Percentiles rank a stretch among this genome's conserved stretches.
These are phyloP conservation scores for Seiridium cupressi DNA, from an alignment of 2,329 filamentous ascomycete genomes.

Conservation along the genomic window DNA sequence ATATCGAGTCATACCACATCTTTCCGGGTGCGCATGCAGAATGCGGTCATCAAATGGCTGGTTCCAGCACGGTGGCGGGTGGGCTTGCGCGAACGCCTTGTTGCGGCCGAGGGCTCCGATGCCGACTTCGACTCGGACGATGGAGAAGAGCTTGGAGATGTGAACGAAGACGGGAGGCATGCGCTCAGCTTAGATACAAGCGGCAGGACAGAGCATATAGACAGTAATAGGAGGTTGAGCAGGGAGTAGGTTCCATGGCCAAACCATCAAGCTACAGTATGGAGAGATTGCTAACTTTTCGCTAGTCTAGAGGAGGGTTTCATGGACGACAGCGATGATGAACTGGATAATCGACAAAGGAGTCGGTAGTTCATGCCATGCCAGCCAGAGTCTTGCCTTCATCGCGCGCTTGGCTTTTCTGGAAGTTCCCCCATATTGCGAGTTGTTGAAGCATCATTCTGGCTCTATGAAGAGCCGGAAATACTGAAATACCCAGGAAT, in stretches of 20 bases:
- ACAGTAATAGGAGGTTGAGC: conserved; percentile 64
- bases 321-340: conserved; percentile 69
- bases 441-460: too few relatives aligned
- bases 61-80: conserved; percentile 49
- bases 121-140: conserved; percentile 62
- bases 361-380: conserved; percentile 12
- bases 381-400: too few relatives aligned
- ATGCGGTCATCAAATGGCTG: conserved; percentile 35
- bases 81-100: conserved; percentile 36
- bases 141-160: conserved; percentile 67
- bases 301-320: conserved; percentile 68
- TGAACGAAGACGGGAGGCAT: conserved; percentile 48
- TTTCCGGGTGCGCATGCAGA: conserved; percentile 50
- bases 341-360: conserved; percentile 28
- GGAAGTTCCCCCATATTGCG: too few relatives aligned
- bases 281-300: conserved; percentile 1
- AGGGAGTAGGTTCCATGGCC: conserved; percentile 60
- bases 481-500: too few relatives aligned
- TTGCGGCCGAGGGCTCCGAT: conserved; percentile 39
- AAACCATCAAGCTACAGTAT: conserved; percentile 5
- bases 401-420: too few relatives aligned
- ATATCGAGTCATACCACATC: conserved; percentile 58
- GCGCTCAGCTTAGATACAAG: conserved; percentile 34
- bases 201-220: conserved; percentile 34
- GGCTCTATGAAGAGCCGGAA: too few relatives aligned